Base-by-base conservation (phyloP, 1,284 basidiomycete species). In the Sanguinoderma infundibulare region DNA sequence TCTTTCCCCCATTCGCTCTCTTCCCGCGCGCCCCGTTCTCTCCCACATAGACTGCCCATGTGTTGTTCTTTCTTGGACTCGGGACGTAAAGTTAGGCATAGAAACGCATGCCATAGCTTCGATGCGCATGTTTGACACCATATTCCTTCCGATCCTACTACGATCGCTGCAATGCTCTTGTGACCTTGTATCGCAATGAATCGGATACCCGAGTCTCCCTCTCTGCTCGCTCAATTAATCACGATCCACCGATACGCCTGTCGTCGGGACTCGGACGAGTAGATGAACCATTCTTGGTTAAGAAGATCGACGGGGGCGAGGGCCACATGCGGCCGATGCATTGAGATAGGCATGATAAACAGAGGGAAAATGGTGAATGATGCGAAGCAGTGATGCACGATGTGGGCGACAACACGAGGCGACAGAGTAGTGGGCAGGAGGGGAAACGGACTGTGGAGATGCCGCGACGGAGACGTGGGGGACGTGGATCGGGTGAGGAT, bases 291-390 rank as follows among this genome's bases (percentile, higher is more conserved):
- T n/a, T n/a, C n/a, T n/a, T n/a, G n/a, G n/a, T n/a, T n/a, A n/a
- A n/a, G n/a, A n/a, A n/a, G n/a, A n/a, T n/a, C n/a, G n/a, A n/a
- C n/a, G n/a, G n/a, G n/a, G n/a, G n/a, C n/a, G n/a, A n/a, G n/a
- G n/a, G n/a, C 42, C 12, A 52, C 56, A 53, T 53, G 51, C 28
- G 35, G 28, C 24, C 28, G 58, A 50, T 54, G 58, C 53, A 59
- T 59, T 60, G 59, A 60, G 59, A 60, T 60, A 60, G 17, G 59
- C 53, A 60, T 60, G 53, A 51, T 51, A 55, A 51, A 60, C 53
- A 59, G 46, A 15, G 14, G 52, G 34, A 30, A 44, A 10, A 36
- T 60, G 38, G 35, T 36, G 35, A 30, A 26, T 30, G 42, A 59
- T 59, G 51, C 42, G 51, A 44, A 38, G 51, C 35, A n/a, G n/a